Evolutionary conservation across 306 rosid species (phyloP).

Genomic region (Elaeagnus macrophylla): DNA sequence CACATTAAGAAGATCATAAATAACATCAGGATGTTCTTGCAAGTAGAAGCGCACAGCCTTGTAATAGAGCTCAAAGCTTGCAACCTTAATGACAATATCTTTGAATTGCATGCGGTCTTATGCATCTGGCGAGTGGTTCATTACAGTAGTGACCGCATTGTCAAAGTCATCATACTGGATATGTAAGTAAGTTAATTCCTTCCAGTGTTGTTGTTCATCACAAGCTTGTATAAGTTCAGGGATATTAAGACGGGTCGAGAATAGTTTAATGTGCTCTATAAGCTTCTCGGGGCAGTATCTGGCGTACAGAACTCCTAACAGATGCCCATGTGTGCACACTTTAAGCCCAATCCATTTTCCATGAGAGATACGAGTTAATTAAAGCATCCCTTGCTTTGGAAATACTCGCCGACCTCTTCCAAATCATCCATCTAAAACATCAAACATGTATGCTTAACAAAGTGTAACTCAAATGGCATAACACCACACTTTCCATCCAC

Average conservation of each 20-base stretch:
- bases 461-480: background rate
- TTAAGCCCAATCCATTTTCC: constrained; percentile 98
- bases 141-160: constrained; percentile 93
- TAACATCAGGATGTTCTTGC: constrained; percentile 93
- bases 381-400: constrained; percentile 94
- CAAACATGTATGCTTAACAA: background rate
- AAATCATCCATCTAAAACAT: constrained; percentile 79
- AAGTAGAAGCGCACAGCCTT: constrained; percentile 93
- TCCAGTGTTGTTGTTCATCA: constrained; percentile 98
- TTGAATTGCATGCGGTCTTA: constrained; percentile 99
- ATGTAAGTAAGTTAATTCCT: constrained; percentile 81
- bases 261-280: constrained; percentile 95
- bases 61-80: constrained; percentile 85
- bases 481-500: too few species aligned
- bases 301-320: constrained; percentile 93
- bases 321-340: constrained; percentile 99
- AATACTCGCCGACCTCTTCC: constrained; percentile 96
- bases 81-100: constrained; percentile 84
- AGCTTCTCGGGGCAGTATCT: constrained; percentile 98
- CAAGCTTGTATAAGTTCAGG: constrained; percentile 95
- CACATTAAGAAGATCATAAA: constrained; percentile 89
- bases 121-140: constrained; percentile 98
- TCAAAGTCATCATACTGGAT: constrained; percentile 93
- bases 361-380: constrained; percentile 84
- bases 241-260: constrained; percentile 86